phyloP scores from a whole-genome alignment of 108 stramenopile species.

The Cyclostephanos invisitatus region DNA sequence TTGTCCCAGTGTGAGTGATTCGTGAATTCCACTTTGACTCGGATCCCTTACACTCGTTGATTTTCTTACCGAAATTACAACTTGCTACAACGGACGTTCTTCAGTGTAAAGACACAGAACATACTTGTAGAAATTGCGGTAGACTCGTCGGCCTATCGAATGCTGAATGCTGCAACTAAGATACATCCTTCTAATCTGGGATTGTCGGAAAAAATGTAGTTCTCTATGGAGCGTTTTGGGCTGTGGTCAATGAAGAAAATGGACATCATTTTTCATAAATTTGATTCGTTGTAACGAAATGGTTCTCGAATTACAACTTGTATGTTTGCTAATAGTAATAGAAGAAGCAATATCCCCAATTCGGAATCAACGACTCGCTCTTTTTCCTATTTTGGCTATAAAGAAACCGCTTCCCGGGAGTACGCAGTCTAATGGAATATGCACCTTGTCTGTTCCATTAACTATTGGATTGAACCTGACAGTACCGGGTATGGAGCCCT shows the following conservation, averaged over 20 bases:
- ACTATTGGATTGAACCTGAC: constrained; percentile 8
- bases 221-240: not conserved
- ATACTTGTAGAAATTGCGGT: constrained; percentile 46
- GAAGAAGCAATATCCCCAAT: not conserved
- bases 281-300: not conserved
- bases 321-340: not conserved
- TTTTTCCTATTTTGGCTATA: constrained; percentile 4
- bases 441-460: not conserved
- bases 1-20: constrained; percentile 25
- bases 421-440: not conserved
- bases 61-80: constrained; percentile 1
- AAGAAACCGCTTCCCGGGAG: constrained; percentile 4
- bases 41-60: constrained; percentile 1
- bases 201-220: not conserved
- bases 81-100: not conserved
- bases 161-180: constrained; percentile 41
- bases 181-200: not conserved
- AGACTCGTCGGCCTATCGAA: constrained; percentile 24
- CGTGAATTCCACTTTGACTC: not conserved
- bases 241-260: not conserved
- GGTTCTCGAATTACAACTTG: not conserved
- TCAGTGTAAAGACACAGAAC: constrained; percentile 36
- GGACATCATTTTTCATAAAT: not conserved
- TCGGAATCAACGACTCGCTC: not conserved
- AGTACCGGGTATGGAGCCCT: constrained; percentile 1